Conservation (phyloP, 371 early-diverging fungal genomes). For the Nematocida minor region DNA sequence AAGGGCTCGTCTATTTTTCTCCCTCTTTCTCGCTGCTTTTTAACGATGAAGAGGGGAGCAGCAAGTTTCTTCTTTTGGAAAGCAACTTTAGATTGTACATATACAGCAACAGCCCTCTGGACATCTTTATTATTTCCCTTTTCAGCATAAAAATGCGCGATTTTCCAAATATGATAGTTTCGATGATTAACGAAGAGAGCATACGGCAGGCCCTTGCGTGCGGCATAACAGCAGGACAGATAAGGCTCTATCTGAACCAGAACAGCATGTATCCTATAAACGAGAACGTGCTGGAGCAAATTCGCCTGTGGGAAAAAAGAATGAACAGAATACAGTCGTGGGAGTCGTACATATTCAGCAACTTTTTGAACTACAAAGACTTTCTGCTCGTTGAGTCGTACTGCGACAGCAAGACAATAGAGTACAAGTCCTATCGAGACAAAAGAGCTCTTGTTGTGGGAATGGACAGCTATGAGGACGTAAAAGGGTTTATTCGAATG, state of each 20-base stretch:
- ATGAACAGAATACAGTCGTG: constrained; percentile 70
- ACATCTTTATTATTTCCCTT: constrained; percentile 84
- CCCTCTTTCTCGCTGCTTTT: constrained; percentile 27
- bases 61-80: constrained; percentile 66
- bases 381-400: constrained; percentile 55
- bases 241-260: constrained; percentile 62
- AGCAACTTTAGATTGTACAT: constrained; percentile 86
- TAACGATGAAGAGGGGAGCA: background rate
- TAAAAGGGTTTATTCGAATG: constrained; percentile 56
- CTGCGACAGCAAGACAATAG: constrained; percentile 9
- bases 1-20: background rate
- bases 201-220: constrained; percentile 76
- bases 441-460: constrained; percentile 61
- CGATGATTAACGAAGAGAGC: constrained; percentile 80
- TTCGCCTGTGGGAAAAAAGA: constrained; percentile 89
- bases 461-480: constrained; percentile 45
- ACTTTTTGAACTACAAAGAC: constrained; percentile 68
- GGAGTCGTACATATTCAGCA: constrained; percentile 72
- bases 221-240: constrained; percentile 89
- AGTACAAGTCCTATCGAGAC: constrained; percentile 35
- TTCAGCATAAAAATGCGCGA: constrained; percentile 76
- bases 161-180: constrained; percentile 86
- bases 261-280: constrained; percentile 67
- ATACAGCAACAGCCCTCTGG: constrained; percentile 86
- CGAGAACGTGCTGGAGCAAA: constrained; percentile 84